Base-by-base conservation (phyloP, 2,329 filamentous ascomycete species). In the Cladosporium sp. region DNA sequence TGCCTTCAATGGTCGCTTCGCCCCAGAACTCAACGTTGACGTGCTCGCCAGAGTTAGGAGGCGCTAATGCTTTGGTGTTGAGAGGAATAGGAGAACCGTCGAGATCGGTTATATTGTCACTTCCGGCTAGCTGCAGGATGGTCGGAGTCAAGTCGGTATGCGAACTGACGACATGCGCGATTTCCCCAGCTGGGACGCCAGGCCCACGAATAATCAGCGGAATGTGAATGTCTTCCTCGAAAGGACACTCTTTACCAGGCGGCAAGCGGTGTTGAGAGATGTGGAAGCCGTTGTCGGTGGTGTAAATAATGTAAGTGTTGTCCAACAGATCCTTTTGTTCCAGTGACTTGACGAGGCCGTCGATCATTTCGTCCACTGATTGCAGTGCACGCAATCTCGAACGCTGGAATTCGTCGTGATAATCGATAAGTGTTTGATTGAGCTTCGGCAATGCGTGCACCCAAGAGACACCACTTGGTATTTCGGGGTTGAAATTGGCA, bases 401-500 rank as follows among this genome's bases (percentile, higher is more conserved):
- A 3, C 81, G 76, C 61, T 83, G 81, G 63, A 78, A 83, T 40
- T 80, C 69, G 58, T 84, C 82, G 55, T 82, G 76, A 63, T 79
- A 82, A 14, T 78, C 78, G 15, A 84, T 64, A 5, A 77, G 74
- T 0, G 74, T 72, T 50, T 76, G 66, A 60, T 79, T 81, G 63
- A 80, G 76, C 47, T 74, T 68, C 0, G 75, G 73, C 0, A 82
- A 70, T 15, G 67, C 65, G 8, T 64, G 68, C 36, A 83, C 69
- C 79, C 79, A 83, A 52, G 73, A 76, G 0, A 75, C 78, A 5
- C 78, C 75, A 45, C 73, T 76, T 8, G 75, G 71, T 67, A 75
- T 42, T 3, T 61, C 56, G 3, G 87, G 86, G 64, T 91, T 90
- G 71, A 90, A 90, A 67, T 84, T 84, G 0, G 77, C 73, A 0